Evolutionary conservation across 2,329 filamentous ascomycete species (phyloP), one percentile per base, ranked within the genome.

Genomic region (Sporothrix curviconia): DNA sequence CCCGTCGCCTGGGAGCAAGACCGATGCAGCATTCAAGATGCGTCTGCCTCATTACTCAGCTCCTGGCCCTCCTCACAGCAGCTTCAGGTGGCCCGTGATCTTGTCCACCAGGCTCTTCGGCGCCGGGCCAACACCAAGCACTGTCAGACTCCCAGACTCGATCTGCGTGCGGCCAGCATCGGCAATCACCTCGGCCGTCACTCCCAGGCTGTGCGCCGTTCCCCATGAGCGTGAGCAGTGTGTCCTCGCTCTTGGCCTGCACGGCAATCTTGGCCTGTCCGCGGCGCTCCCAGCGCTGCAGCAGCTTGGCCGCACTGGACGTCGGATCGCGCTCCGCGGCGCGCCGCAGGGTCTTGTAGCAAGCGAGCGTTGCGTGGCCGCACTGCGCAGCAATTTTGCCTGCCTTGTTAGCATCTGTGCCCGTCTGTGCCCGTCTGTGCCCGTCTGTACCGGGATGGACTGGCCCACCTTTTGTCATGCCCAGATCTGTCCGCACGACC

Each of bases 111-210:
- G 76, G 66, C 89, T 92, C 78, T 87, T 92, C 0, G 92, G 92
- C 25, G 87, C 92, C 2, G 85, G 85, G 0, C 85, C 85, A 55
- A 92, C 84, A 1, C 94, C 94, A 53, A 99, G 76, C 42, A 99
- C 94, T 0, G 94, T 99, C 70, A 90, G 81, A 71, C 91, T 96
- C 17, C 94, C 92, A 43, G 88, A 85, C 54, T 91, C 92, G 71
- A 99, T 97, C 81, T 99, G 94, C 46, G 94, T 99, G 61, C 94
- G 83, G 14, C 94, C 94, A n/a, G 94, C 94, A 73, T 99, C 94
- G 67, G 89, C 86, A 64, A 99, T 92, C 55, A 96, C 85, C 70
- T 92, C 87, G 55, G 92, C 90, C 60, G 90, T 92, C 59, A 99
- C 72, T 1, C 94, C 92, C 59, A 96, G 70, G 69, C 86, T 90